Conservation (phyloP, 73 alveolate genomes). For the Durusdinium trenchii region DNA sequence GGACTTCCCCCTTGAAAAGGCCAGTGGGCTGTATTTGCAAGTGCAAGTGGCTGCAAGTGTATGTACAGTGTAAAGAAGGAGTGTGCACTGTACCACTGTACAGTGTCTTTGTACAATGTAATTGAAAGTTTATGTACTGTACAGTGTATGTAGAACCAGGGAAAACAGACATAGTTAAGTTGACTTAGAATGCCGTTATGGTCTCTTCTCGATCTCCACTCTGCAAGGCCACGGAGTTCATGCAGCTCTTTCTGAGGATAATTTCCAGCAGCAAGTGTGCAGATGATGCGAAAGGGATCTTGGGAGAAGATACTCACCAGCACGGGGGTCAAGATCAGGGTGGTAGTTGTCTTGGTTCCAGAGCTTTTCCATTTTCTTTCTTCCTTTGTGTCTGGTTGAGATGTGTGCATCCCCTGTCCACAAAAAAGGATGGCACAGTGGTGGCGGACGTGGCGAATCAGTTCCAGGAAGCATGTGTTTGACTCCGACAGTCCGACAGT, state of each 20-base stretch:
- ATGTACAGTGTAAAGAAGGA: neutral
- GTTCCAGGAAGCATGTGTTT: slow-evolving; percentile 60
- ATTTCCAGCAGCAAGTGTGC: neutral
- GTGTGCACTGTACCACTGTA: neutral
- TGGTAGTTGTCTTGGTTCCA: neutral
- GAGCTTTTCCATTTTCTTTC: too few species aligned
- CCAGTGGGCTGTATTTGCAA: neutral
- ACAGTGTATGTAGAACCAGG: too few species aligned
- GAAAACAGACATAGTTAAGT: too few species aligned
- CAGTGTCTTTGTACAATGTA: neutral
- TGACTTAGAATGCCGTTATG: too few species aligned
- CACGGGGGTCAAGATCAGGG: neutral
- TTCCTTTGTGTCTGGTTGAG: too few species aligned
- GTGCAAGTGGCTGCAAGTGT: neutral
- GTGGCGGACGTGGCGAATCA: slow-evolving; percentile 44
- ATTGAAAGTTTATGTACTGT: neutral
- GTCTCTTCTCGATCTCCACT: neutral
- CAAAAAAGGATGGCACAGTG: too few species aligned
- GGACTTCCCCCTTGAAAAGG: slow-evolving; percentile 86
- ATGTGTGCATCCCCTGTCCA: too few species aligned
- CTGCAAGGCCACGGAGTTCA: slow-evolving; percentile 37
- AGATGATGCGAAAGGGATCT: neutral
- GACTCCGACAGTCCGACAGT: too few species aligned
- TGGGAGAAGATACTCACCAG: too few species aligned
- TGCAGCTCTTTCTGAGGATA: slow-evolving; percentile 49